Evolutionary conservation across 139 green algal genomes (phyloP).

Genomic region (Coccomyxa sp.): DNA sequence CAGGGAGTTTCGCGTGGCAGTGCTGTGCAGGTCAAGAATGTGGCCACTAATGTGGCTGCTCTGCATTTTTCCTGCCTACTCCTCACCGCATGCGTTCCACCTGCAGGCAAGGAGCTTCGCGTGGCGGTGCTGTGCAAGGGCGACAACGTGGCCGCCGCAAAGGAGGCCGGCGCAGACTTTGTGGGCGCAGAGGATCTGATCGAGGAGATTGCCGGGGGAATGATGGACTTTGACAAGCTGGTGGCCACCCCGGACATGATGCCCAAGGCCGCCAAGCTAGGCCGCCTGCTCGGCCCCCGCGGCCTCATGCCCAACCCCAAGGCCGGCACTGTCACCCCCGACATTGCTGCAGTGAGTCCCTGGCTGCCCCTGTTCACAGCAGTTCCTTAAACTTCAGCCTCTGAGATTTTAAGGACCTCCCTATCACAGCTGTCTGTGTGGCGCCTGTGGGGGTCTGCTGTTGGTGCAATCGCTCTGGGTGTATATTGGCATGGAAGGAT

Average conservation of each 20-base stretch:
- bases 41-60: too few species aligned
- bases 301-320: constrained; percentile 99
- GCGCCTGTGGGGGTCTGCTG: not conserved
- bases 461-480: too few species aligned
- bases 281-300: constrained; percentile 86
- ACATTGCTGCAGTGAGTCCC: constrained; percentile 78
- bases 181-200: constrained; percentile 93
- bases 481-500: too few species aligned
- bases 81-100: too few species aligned
- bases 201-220: constrained; percentile 89
- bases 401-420: too few species aligned
- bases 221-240: constrained; percentile 99
- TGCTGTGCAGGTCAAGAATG: constrained; percentile 66
- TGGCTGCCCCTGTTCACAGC: not conserved
- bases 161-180: constrained; percentile 87
- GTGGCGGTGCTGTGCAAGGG: constrained; percentile 89
- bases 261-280: constrained; percentile 98
- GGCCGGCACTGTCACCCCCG: constrained; percentile 98
- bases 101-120: constrained; percentile 79
- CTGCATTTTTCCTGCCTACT: too few species aligned
- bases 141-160: constrained; percentile 49
- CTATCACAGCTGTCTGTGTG: too few species aligned
- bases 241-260: constrained; percentile 99
- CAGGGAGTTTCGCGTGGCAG: constrained; percentile 90
- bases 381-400: too few species aligned